Evolutionary conservation across 352 stramenopile species (phyloP).

Genomic region (Phytophthora melonis): DNA sequence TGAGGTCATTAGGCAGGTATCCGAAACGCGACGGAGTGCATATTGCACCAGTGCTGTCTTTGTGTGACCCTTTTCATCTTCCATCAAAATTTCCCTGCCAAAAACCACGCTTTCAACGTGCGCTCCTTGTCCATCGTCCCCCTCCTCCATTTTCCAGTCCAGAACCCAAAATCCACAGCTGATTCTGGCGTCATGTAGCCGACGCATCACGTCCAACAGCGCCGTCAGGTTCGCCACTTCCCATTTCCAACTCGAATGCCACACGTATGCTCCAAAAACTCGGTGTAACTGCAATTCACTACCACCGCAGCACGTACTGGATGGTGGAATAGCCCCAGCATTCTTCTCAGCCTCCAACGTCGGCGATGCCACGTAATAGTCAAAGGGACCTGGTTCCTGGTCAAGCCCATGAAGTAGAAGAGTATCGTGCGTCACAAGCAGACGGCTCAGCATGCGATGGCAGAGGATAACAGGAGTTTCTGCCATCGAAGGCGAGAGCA

Average conservation of each 20-base stretch:
- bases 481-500: slow-evolving; percentile 32
- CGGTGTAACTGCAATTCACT: slow-evolving; percentile 78
- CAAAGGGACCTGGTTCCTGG: slow-evolving; percentile 39
- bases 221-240: slow-evolving; percentile 65
- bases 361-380: slow-evolving; percentile 42
- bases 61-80: slow-evolving; percentile 76
- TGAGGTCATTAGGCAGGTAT: slow-evolving; percentile 85
- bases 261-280: slow-evolving; percentile 90
- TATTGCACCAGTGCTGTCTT: slow-evolving; percentile 88
- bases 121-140: slow-evolving; percentile 53
- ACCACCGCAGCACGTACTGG: slow-evolving; percentile 77
- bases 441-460: slow-evolving; percentile 83
- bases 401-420: slow-evolving; percentile 61
- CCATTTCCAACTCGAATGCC: slow-evolving; percentile 90
- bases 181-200: slow-evolving; percentile 75
- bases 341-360: slow-evolving; percentile 49
- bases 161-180: slow-evolving; percentile 86
- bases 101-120: slow-evolving; percentile 82
- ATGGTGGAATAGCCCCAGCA: slow-evolving; percentile 38
- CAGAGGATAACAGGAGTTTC: slow-evolving; percentile 52
- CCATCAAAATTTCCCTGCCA: slow-evolving; percentile 84
- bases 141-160: slow-evolving; percentile 81
- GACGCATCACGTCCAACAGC: slow-evolving; percentile 71
- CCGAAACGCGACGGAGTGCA: slow-evolving; percentile 72
- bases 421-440: slow-evolving; percentile 82